These are phyloP conservation scores for Coniella lustricola DNA, from an alignment of 2,329 filamentous ascomycete species.

Conservation along the genomic window DNA sequence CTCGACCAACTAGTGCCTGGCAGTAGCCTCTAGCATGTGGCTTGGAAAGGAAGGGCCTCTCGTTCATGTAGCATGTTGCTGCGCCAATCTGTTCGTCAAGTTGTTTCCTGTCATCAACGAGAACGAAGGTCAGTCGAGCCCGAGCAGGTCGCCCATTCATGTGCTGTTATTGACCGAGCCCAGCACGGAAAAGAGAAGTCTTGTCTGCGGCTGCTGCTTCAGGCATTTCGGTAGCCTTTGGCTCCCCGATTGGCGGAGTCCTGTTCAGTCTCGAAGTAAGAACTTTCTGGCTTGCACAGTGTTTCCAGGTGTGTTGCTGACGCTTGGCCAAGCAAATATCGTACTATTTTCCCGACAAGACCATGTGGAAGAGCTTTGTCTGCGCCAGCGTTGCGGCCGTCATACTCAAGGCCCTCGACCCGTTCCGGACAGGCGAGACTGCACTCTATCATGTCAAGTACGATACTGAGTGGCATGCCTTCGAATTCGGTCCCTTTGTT, in stretches of 20 bases:
- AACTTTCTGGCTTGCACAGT: background rate
- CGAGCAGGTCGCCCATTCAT: background rate
- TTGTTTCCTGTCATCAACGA: constrained; percentile 71
- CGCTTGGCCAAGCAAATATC: constrained; percentile 62
- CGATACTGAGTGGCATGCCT: constrained; percentile 84
- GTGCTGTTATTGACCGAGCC: constrained; percentile 18
- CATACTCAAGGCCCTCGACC: constrained; percentile 84
- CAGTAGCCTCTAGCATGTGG: constrained; percentile 93
- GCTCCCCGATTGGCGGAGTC: constrained; percentile 88
- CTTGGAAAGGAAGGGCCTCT: constrained; percentile 91
- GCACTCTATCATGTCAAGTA: constrained; percentile 96
- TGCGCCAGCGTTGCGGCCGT: constrained; percentile 99
- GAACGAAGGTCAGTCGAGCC: constrained; percentile 64
- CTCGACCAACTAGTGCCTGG: constrained; percentile 57
- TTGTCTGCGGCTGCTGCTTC: constrained; percentile 87
- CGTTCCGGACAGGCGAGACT: constrained; percentile 90
- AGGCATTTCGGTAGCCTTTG: constrained; percentile 90
- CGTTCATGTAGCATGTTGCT: constrained; percentile 95
- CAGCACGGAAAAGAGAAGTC: constrained; percentile 86
- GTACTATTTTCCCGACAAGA: constrained; percentile 98
- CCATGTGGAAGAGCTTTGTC: constrained; percentile 99
- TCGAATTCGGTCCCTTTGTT: constrained; percentile 84
- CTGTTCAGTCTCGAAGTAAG: constrained; percentile 84
- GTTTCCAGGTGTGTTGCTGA: background rate
- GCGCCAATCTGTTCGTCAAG: constrained; percentile 90